Base-by-base conservation (phyloP, 2,329 filamentous ascomycete genomes). In the Fusarium nodosum region DNA sequence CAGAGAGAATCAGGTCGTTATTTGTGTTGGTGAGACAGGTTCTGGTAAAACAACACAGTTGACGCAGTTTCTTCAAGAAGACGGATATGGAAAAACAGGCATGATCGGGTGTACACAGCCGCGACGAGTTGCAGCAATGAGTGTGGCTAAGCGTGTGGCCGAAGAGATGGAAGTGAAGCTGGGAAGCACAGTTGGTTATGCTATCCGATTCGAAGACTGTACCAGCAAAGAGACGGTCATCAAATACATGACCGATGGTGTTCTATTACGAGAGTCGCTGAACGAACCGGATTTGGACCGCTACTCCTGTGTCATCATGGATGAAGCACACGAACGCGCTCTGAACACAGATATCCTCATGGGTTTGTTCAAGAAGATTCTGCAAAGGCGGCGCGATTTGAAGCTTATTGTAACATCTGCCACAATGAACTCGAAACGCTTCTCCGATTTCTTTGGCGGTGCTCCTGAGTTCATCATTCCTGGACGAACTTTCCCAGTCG, bases 171-270 rank as follows among this genome's bases (percentile, higher is more conserved):
- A 97, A 72, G 94, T 97, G 45, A 91, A 91, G 59, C 84, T 99
- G 12, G 96, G 96, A 50, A 90, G 91, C 59, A 87, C 91, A 1
- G 97, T 99, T 38, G 96, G 96, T 31, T 99, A 99, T 79, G 94
- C 96, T 1, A 99, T 99, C 77, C 94, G 96, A 56, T 99, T 99
- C 75, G 96, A 99, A 77, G 97, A 99, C 78, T 97, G 94, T 79
- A 99, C 96, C 2, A 97, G 93, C 83, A 93, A 94, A 72, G 92
- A 98, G 60, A 99, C 96, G 0, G 86, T 91, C 63, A 98, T 99
- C 82, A 99, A 99, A 81, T 99, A 99, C 79, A 97, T 99, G 94
- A 99, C 96, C 0, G 97, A 99, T 76, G 96, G 96, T 83, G 93
- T 99, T 24, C 83, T 99, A 45, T 86, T 99, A 33, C 88, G 96